Percentiles rank a stretch among this genome's conserved stretches.
phyloP scores from a whole-genome alignment of 495 filamentous ascomycete genomes.

The Podospora pseudoanserina region DNA sequence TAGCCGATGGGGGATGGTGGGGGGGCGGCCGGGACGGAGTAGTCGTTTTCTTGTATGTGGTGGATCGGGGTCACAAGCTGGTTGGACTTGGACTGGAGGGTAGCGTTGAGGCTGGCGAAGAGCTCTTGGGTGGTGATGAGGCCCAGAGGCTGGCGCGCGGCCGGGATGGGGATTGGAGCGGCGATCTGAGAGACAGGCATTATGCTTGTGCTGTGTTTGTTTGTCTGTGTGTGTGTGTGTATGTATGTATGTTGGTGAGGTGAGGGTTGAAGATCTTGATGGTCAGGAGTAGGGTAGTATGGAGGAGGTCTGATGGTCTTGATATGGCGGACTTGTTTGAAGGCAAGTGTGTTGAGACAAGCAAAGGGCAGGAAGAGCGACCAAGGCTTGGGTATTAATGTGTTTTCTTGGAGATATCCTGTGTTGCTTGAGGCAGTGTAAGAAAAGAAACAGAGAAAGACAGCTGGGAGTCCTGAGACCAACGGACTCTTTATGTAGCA shows the following conservation, averaged over 20 bases:
- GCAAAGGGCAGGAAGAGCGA: constrained; percentile 10
- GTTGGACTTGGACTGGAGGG: constrained; percentile 37
- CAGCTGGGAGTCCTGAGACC: constrained; percentile 11
- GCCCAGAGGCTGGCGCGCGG: constrained; percentile 35
- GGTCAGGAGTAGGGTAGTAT: not conserved
- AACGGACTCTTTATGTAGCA: constrained; percentile 20
- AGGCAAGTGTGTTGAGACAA: constrained; percentile 14
- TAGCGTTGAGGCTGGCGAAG: constrained; percentile 46
- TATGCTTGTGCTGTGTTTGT: constrained; percentile 22
- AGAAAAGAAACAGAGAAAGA: constrained; percentile 17
- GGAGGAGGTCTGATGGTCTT: constrained; percentile 4
- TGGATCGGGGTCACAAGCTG: constrained; percentile 39
- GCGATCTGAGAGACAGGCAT: constrained; percentile 40
- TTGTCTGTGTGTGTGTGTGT: not conserved
- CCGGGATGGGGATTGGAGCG: constrained; percentile 43
- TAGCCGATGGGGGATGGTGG: constrained; percentile 50
- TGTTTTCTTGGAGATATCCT: constrained; percentile 10
- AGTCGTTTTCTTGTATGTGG: constrained; percentile 47
- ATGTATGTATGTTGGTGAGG: not conserved
- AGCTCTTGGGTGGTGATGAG: constrained; percentile 43
- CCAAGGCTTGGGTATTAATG: constrained; percentile 27
- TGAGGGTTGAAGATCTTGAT: not conserved
- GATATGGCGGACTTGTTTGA: constrained; percentile 8
- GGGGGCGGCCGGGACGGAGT: constrained; percentile 48
- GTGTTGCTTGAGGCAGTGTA: constrained; percentile 13